These are phyloP conservation scores for Arthrobotrys conoides DNA, from an alignment of 2,329 filamentous ascomycete genomes.

Conservation along the genomic window DNA sequence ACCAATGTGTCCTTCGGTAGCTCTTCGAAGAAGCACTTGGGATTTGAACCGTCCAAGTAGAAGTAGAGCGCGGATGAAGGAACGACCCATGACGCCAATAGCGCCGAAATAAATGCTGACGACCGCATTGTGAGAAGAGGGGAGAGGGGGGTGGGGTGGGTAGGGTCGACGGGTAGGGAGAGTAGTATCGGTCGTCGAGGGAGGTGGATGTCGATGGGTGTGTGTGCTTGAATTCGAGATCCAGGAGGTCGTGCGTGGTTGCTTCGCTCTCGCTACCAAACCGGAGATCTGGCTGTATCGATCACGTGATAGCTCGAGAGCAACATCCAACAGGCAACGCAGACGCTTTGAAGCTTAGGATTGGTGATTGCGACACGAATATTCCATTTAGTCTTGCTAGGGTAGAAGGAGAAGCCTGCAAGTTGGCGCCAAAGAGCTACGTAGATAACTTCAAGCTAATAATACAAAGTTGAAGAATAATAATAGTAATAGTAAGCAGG, in stretches of 20 bases:
- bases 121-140: constrained; percentile 41
- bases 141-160: neutral
- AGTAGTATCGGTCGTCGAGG: constrained; percentile 32
- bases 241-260: constrained; percentile 34
- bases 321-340: constrained; percentile 39
- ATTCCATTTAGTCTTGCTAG: neutral
- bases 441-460: neutral
- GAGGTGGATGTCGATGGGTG: constrained; percentile 16
- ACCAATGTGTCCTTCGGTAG: constrained; percentile 97
- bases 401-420: neutral
- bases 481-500: constrained; percentile 13
- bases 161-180: neutral
- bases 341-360: neutral
- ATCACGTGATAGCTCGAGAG: constrained; percentile 41
- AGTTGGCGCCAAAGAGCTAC: neutral
- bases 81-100: constrained; percentile 71
- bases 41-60: constrained; percentile 86
- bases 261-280: constrained; percentile 31
- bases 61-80: constrained; percentile 91
- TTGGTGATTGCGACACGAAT: neutral
- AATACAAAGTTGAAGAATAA: constrained; percentile 15
- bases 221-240: constrained; percentile 23
- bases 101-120: constrained; percentile 49
- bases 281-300: constrained; percentile 55
- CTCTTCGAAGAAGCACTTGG: constrained; percentile 99